Percentiles rank a stretch among this genome's conserved stretches.
These are phyloP conservation scores for Fistulina hepatica DNA, from an alignment of 1,284 basidiomycete species.

Conservation along the genomic window DNA sequence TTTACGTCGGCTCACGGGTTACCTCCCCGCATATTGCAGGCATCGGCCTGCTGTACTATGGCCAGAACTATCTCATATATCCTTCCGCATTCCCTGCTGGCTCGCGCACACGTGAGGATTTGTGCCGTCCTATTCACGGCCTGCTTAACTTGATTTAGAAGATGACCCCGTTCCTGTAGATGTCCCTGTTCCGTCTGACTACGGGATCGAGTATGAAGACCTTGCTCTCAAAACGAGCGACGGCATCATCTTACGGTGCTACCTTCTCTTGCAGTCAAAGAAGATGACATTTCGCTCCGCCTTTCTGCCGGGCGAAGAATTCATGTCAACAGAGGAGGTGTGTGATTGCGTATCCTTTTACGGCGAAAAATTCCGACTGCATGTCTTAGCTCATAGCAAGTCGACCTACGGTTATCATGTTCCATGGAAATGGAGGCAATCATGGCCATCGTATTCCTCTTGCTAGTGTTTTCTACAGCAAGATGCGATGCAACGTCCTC, in stretches of 20 bases:
- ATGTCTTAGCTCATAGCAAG: conserved; percentile 49
- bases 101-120: conserved; percentile 57
- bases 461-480: conserved; percentile 74
- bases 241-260: conserved; percentile 29
- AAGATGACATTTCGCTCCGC: too few relatives aligned
- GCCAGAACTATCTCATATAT: conserved; percentile 83
- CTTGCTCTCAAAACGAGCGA: conserved; percentile 47
- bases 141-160: too few relatives aligned
- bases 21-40: conserved; percentile 32
- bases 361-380: too few relatives aligned
- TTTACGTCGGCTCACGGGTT: conserved; percentile 5
- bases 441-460: conserved; percentile 83
- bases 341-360: too few relatives aligned
- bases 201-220: conserved; percentile 64
- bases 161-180: too few relatives aligned
- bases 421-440: conserved; percentile 84
- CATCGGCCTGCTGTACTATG: conserved; percentile 70
- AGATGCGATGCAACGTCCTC: conserved; percentile 81
- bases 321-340: background rate
- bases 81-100: conserved; percentile 80
- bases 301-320: too few relatives aligned
- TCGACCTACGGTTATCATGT: conserved; percentile 80
- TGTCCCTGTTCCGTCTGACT: conserved; percentile 61
- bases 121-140: too few relatives aligned
- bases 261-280: conserved; percentile 31